These are phyloP conservation scores for Cryptosporidium canis DNA, from an alignment of 169 alveolate species.

Conservation along the genomic window DNA sequence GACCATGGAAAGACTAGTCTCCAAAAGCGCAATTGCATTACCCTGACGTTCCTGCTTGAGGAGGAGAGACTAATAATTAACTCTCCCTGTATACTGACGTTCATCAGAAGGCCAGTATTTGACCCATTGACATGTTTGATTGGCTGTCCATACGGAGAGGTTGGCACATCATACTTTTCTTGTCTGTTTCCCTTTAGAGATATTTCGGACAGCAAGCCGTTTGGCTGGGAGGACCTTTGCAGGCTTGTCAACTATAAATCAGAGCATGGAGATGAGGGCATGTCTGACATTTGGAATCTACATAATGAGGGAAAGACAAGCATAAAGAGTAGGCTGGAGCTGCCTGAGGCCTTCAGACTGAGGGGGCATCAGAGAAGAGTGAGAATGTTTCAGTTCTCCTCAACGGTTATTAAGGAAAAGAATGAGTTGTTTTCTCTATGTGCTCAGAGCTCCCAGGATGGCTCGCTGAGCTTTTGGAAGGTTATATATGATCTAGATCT, in stretches of 20 bases:
- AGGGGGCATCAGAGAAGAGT: conserved; percentile 64
- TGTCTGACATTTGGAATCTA: conserved; percentile 34
- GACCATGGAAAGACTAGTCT: background rate
- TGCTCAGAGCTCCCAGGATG: conserved; percentile 70
- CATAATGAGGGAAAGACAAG: conserved; percentile 33
- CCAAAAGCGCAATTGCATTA: conserved; percentile 20
- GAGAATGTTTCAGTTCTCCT: conserved; percentile 33
- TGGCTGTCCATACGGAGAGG: conserved; percentile 72
- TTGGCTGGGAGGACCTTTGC: conserved; percentile 38
- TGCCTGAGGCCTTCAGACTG: conserved; percentile 56
- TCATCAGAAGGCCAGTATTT: conserved; percentile 54
- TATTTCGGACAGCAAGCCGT: conserved; percentile 23
- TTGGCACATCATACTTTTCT: conserved; percentile 63
- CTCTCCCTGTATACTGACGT: conserved; percentile 66
- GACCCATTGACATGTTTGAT: conserved; percentile 59
- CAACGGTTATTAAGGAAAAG: conserved; percentile 22
- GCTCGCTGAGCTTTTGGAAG: conserved; percentile 64
- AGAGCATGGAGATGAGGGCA: background rate
- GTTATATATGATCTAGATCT: conserved; percentile 28
- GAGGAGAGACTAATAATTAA: conserved; percentile 37
- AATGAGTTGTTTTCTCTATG: conserved; percentile 49
- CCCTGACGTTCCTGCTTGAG: conserved; percentile 35
- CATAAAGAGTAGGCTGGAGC: background rate
- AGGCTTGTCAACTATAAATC: background rate
- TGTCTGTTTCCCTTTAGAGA: conserved; percentile 59